Conservation (phyloP, 139 green algal species). For the Diplosphaera chodatii region DNA sequence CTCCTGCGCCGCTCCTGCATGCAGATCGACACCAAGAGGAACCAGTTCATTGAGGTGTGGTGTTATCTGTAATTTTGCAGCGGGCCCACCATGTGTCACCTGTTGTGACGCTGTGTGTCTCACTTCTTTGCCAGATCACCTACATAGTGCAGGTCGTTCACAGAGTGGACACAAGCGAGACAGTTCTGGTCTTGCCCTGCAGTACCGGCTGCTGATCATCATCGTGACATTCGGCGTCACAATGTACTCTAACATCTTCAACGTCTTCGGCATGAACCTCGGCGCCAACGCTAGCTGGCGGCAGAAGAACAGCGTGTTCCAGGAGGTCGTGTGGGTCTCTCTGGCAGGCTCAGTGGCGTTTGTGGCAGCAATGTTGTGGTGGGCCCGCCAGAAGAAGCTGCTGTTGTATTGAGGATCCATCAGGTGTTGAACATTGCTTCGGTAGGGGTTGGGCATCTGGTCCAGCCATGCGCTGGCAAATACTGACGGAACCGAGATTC, state of each 20-base stretch:
- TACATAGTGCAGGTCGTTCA: no score
- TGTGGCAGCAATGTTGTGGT: neutral
- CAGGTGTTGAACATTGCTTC: no score
- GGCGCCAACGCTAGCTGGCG: neutral
- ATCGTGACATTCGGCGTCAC: neutral
- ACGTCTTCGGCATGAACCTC: neutral
- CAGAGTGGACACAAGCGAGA: no score
- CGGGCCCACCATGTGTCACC: no score
- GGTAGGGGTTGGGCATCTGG: no score
- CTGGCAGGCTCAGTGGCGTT: neutral
- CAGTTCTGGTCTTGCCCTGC: no score
- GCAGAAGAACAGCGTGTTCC: neutral
- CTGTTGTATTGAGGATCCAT: neutral
- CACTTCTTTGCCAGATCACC: no score
- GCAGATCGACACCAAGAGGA: neutral
- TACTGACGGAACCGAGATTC: no score
- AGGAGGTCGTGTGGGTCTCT: neutral
- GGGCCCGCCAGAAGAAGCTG: neutral
- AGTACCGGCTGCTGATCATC: neutral
- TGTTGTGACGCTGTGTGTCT: no score
- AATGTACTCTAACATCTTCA: neutral
- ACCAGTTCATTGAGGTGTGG: slow-evolving; percentile 1
- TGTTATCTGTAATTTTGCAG: no score
- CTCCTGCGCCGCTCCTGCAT: no score
- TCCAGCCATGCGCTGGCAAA: no score